phyloP scores from a whole-genome alignment of 768 basidiomycete genomes.

The Xerocomellus intermedius region DNA sequence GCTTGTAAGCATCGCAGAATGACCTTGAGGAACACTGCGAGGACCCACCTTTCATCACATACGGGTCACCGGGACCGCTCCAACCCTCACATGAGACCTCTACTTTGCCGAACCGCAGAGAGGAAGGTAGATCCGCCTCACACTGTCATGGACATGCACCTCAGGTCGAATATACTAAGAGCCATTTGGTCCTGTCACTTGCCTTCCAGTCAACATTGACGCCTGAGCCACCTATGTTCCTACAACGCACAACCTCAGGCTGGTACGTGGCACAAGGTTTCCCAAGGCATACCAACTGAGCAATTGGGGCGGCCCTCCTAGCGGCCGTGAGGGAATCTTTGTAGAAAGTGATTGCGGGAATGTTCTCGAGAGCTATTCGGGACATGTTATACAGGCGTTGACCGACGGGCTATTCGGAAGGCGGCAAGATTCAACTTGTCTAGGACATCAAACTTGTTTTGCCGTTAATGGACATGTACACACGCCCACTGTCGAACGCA shows the following conservation, averaged over 20 bases:
- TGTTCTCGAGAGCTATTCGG: conserved; percentile 67
- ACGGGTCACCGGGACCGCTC: conserved; percentile 75
- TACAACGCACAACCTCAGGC: conserved; percentile 85
- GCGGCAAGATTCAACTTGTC: neutral
- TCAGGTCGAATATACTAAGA: conserved; percentile 9
- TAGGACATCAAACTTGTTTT: neutral
- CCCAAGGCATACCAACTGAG: conserved; percentile 80
- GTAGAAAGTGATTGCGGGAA: conserved; percentile 79
- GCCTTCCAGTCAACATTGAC: conserved; percentile 91
- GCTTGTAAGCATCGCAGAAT: neutral
- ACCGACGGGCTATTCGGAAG: neutral
- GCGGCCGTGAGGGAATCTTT: conserved; percentile 61
- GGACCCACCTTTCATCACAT: conserved; percentile 76
- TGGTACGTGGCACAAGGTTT: conserved; percentile 72
- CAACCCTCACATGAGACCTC: conserved; percentile 92
- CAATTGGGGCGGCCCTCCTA: conserved; percentile 64
- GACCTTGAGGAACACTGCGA: neutral
- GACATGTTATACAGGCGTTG: conserved; percentile 44
- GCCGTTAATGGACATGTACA: conserved; percentile 10
- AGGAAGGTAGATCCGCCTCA: conserved; percentile 83
- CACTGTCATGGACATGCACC: conserved; percentile 49
- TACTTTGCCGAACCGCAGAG: conserved; percentile 79
- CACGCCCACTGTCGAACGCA: neutral
- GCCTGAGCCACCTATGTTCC: conserved; percentile 73
- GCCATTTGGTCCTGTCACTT: conserved; percentile 21